Conservation (phyloP, 2,329 filamentous ascomycete species). For the Colletotrichum siamense region DNA sequence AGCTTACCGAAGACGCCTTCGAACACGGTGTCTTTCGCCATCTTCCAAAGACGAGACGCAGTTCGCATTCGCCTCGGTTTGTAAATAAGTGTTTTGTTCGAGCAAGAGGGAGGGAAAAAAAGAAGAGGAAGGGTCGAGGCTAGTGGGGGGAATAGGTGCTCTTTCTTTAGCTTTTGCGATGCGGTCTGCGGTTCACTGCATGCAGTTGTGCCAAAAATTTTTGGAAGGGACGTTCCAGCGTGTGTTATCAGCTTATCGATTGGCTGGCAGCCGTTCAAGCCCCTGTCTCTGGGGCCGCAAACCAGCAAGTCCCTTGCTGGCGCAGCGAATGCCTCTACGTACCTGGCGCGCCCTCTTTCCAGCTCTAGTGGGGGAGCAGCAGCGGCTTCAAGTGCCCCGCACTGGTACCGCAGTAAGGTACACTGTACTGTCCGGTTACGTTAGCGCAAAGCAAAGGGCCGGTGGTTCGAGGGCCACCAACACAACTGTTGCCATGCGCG, state of each 20-base stretch:
- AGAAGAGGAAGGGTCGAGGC: not conserved
- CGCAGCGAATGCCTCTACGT: not conserved
- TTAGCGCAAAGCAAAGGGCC: not conserved
- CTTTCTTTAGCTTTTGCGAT: constrained; percentile 18
- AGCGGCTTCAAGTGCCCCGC: constrained; percentile 8
- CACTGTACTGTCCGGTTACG: not conserved
- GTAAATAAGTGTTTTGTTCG: not conserved
- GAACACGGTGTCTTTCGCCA: constrained; percentile 58
- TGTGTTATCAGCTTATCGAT: constrained; percentile 20
- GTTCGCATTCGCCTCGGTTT: constrained; percentile 33
- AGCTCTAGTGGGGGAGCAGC: constrained; percentile 7
- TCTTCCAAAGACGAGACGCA: constrained; percentile 44
- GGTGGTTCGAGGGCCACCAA: not conserved
- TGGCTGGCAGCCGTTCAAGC: not conserved
- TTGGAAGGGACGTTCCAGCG: constrained; percentile 9
- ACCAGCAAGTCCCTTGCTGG: constrained; percentile 11
- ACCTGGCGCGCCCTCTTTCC: not conserved
- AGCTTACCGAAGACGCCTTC: constrained; percentile 65
- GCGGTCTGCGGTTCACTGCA: constrained; percentile 10
- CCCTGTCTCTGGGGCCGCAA: not conserved
- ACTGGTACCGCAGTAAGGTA: not conserved
- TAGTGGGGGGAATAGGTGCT: not conserved
- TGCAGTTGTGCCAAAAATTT: constrained; percentile 19
- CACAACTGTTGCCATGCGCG: not conserved
- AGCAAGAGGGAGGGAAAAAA: not conserved